Percentiles rank a stretch among this genome's conserved stretches.
These are phyloP conservation scores for Discostella pseudostelligera DNA, from an alignment of 108 stramenopile genomes.

Conservation along the genomic window DNA sequence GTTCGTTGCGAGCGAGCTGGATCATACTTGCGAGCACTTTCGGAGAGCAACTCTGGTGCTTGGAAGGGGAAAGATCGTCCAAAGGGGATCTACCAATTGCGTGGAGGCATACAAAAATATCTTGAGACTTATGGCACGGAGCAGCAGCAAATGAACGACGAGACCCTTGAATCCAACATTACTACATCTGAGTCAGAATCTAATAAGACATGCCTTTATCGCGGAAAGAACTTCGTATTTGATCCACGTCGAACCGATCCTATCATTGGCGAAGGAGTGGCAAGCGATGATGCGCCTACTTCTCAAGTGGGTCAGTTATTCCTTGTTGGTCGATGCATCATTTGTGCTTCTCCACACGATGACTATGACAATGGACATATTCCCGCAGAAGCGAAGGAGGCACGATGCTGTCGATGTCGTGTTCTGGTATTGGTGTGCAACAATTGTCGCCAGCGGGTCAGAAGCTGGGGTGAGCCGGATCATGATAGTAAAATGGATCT, in stretches of 20 bases:
- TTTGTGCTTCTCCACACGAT: conserved; percentile 69
- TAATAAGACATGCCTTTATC: conserved; percentile 46
- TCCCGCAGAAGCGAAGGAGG: conserved; percentile 70
- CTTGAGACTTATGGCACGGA: conserved; percentile 47
- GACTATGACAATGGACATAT: conserved; percentile 88
- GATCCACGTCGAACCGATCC: conserved; percentile 71
- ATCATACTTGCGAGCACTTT: conserved; percentile 62
- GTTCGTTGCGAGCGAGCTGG: conserved; percentile 81
- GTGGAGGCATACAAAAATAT: conserved; percentile 83
- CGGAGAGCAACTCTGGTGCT: conserved; percentile 35
- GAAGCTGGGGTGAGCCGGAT: conserved; percentile 55
- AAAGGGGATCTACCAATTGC: conserved; percentile 62
- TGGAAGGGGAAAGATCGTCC: conserved; percentile 49
- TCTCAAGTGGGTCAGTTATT: conserved; percentile 3
- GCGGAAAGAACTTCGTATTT: conserved; percentile 89
- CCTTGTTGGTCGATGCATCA: conserved; percentile 59
- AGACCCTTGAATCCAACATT: not conserved
- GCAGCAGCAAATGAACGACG: conserved; percentile 1
- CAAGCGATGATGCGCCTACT: conserved; percentile 40
- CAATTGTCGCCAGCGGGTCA: conserved; percentile 53
- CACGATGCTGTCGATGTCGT: conserved; percentile 80
- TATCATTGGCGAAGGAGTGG: conserved; percentile 38
- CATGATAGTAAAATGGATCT: conserved; percentile 32
- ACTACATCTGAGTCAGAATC: not conserved
- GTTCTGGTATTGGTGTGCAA: conserved; percentile 79